Conservation (phyloP, 805 yeast genomes). For the Metschnikowia koreensis region DNA sequence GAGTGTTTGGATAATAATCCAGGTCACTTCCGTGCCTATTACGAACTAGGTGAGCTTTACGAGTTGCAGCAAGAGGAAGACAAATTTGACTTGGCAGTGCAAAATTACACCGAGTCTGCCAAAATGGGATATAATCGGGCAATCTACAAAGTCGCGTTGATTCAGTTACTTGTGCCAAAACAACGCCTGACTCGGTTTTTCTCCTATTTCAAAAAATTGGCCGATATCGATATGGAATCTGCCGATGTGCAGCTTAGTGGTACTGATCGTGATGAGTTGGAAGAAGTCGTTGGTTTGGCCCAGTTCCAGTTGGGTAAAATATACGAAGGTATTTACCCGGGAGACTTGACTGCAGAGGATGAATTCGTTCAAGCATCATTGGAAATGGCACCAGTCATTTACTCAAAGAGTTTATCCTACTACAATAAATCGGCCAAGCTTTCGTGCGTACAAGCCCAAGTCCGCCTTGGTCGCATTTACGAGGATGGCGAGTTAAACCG, state of each 20-base stretch:
- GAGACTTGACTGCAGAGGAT: constrained; percentile 37
- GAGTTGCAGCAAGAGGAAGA: constrained; percentile 32
- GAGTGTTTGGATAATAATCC: constrained; percentile 33
- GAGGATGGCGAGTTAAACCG: constrained; percentile 44
- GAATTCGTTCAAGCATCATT: constrained; percentile 34
- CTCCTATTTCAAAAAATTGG: constrained; percentile 35
- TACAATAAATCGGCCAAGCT: constrained; percentile 44
- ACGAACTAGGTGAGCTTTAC: constrained; percentile 39
- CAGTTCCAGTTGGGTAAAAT: constrained; percentile 41
- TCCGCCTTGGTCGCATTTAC: constrained; percentile 41
- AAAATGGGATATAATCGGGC: constrained; percentile 44
- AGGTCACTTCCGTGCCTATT: constrained; percentile 32
- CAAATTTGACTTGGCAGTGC: constrained; percentile 32
- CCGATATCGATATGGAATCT: constrained; percentile 35
- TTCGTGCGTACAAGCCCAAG: constrained; percentile 40
- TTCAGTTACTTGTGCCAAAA: constrained; percentile 34
- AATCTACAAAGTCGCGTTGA: constrained; percentile 40
- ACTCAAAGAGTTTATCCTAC: constrained; percentile 39
- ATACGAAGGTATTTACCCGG: constrained; percentile 46
- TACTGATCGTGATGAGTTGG: constrained; percentile 41
- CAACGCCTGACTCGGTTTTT: constrained; percentile 35
- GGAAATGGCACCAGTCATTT: constrained; percentile 41
- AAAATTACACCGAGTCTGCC: constrained; percentile 37
- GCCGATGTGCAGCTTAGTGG: constrained; percentile 34
- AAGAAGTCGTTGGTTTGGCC: constrained; percentile 41